Percentiles rank a stretch among this genome's conserved stretches.
Evolutionary conservation across 2,329 filamentous ascomycete genomes (phyloP).

Genomic region (Sporothrix brasiliensis): DNA sequence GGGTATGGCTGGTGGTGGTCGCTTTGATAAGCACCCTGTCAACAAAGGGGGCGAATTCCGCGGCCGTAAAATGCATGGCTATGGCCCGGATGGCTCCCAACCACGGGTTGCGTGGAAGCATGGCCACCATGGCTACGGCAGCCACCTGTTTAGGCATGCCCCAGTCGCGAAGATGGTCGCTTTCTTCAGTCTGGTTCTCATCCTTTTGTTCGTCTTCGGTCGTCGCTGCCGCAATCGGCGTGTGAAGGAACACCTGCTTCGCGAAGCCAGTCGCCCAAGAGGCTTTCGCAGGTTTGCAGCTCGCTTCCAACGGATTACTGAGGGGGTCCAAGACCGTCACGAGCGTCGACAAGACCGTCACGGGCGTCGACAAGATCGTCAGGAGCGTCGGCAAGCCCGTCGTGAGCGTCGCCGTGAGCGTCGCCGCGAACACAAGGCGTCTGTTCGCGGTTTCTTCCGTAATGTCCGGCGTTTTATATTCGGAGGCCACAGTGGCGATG

Average conservation of each 20-base stretch:
- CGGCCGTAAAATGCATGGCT: conserved; percentile 26
- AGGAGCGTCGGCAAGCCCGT: conserved; percentile 38
- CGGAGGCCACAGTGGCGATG: conserved; percentile 41
- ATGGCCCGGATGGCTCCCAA: conserved; percentile 4
- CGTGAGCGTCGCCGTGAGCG: conserved; percentile 37
- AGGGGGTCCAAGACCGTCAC: conserved; percentile 35
- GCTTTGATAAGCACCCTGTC: background rate
- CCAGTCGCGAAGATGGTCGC: conserved; percentile 25
- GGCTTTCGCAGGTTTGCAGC: conserved; percentile 21
- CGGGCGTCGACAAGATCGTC: conserved; percentile 37
- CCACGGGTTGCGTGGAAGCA: conserved; percentile 12
- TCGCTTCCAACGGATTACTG: conserved; percentile 25
- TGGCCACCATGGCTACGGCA: conserved; percentile 4
- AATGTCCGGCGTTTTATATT: conserved; percentile 33
- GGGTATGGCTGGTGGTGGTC: background rate
- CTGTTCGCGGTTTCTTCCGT: conserved; percentile 42
- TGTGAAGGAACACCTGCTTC: conserved; percentile 28
- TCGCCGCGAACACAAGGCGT: conserved; percentile 35
- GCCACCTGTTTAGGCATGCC: background rate
- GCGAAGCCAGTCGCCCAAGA: conserved; percentile 9
- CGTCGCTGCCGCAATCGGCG: conserved; percentile 40
- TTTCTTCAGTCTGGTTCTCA: conserved; percentile 36
- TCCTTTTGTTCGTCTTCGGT: conserved; percentile 37
- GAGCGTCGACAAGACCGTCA: conserved; percentile 37
- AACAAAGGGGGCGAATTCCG: conserved; percentile 16